A percentile compares a stretch with the other conserved stretches of the same genome.
Conservation (phyloP, 768 basidiomycete genomes). For the Xerocomus brunneocitrinus region DNA sequence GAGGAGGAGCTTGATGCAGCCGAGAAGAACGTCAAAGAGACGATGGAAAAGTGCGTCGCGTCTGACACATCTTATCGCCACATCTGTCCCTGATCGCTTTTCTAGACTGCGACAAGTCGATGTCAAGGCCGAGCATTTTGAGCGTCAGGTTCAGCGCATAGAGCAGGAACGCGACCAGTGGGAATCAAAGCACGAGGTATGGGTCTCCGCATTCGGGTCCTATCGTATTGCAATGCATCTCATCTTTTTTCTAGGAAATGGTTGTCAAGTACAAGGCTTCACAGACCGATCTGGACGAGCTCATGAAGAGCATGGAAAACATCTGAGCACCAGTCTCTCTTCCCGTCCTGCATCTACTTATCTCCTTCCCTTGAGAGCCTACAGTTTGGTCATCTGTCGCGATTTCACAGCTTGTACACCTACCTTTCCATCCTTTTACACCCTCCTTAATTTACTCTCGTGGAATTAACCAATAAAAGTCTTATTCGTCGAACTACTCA, state of each 20-base stretch:
- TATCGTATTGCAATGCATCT: not conserved
- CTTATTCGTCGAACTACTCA: not conserved
- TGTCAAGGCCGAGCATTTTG: slow-evolving; percentile 98
- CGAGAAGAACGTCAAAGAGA: slow-evolving; percentile 96
- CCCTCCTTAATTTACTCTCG: slow-evolving; percentile 20
- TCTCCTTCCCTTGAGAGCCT: slow-evolving; percentile 4
- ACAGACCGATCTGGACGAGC: slow-evolving; percentile 80
- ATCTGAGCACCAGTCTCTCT: slow-evolving; percentile 37
- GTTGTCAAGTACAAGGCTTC: slow-evolving; percentile 64
- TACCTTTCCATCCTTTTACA: slow-evolving; percentile 15
- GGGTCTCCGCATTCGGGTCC: slow-evolving; percentile 16
- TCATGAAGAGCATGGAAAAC: slow-evolving; percentile 70
- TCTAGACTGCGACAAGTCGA: slow-evolving; percentile 90
- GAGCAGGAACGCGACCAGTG: slow-evolving; percentile 90
- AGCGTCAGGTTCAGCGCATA: slow-evolving; percentile 78
- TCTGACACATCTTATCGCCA: slow-evolving; percentile 5
- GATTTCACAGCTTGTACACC: slow-evolving; percentile 20
- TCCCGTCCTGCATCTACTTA: slow-evolving; percentile 3
- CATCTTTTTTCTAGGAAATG: slow-evolving; percentile 51
- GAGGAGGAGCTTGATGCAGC: slow-evolving; percentile 95
- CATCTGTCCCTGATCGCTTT: slow-evolving; percentile 17
- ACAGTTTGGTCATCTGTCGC: slow-evolving; percentile 11
- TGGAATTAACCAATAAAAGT: slow-evolving; percentile 14
- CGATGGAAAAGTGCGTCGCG: slow-evolving; percentile 83
- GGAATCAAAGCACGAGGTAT: slow-evolving; percentile 94